Evolutionary conservation across 768 basidiomycete species (phyloP), one percentile per base, ranked within the genome.

Genomic region (Favolaschia claudopus): DNA sequence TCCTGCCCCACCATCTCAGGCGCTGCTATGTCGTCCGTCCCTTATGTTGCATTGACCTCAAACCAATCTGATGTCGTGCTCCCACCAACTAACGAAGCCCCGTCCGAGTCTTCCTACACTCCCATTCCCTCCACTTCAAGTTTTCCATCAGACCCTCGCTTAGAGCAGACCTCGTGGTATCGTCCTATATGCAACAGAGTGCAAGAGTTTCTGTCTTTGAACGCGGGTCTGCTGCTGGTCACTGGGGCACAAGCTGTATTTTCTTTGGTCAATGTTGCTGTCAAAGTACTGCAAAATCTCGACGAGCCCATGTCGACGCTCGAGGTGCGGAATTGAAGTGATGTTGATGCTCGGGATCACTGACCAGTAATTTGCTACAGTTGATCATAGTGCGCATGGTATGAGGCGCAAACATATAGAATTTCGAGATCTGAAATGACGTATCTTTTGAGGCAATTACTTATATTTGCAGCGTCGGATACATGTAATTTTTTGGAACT

Each of bases 381-480:
- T 66, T 89, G 25, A 81, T 90, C 20, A 69, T 76, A 29, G 78
- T 87, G 47, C 75, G 88, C 58, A 89, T 89, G 88, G 85, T 85
- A 58, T n/a, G n/a, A 48, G 20, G 20, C 48, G 10, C 42, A 10
- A 38, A 14, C 32, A 22, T 45, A 32, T n/a, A n/a, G n/a, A 15
- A 33, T 13, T 24, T 15, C 33, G 22, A 25, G 36, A 24, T 31
- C 42, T 36, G 15, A 38, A 52, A 28, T 38, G n/a, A 38, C 17
- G 47, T 32, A 36, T 44, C 32, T 32, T 51, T 44, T 34, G 58
- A 87, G 86, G 69, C 58, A 0, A 80, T 89, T 24, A 86, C 88
- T 3, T 79, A 82, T 59, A 57, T 83, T 13, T 82, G 75, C 61
- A 86, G 82, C 33, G 67, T 84, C 24, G 38, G 71, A 36, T 87